Base-by-base conservation (phyloP, 805 yeast genomes). In the Starmerella bacillaris region DNA sequence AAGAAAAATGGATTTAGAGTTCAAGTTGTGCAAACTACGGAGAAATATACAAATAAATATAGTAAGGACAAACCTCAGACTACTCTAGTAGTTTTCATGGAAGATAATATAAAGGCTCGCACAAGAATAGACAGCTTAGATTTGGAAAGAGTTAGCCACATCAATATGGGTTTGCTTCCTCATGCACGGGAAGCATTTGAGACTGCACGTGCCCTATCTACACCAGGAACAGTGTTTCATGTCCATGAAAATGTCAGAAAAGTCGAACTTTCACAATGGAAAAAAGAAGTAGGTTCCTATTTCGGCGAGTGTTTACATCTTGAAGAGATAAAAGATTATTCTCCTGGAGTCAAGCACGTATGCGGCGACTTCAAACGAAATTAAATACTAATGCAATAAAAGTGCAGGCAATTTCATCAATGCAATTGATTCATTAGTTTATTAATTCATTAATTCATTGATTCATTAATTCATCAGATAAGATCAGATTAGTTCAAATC, bases 311-410 rank as follows among this genome's bases (percentile, higher is more conserved):
- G 54, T 8, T 7, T 46, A 1, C 72, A 69, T 40, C 40, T 74
- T 7, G 80, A 77, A 42, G 67, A 60, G 44, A 78, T 82, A 37
- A 82, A 80, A 56, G 77, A 86, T 0, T 80, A 73, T 61, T 92
- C 93, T 0, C 94, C 94, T 0, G 86, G 76, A 33, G 72, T 82
- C 2, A 74, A 78, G 74, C 94, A 80, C 45, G 58, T 78, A 2
- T 78, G 78, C 31, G 59, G 65, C 3, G 76, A 70, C 40, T 55
- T 56, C 35, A 21, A 12, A 8, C 24, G 30, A 27, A 9, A n/a
- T n/a, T n/a, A n/a, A n/a, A n/a, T n/a, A 27, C 24, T 6, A 31
- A 19, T 6, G 9, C 8, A 8, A 30, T 12, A n/a, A n/a, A n/a
- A n/a, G n/a, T n/a, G n/a, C n/a, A n/a, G n/a, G n/a, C n/a, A n/a